Base-by-base conservation (phyloP, 2,329 filamentous ascomycete genomes). In the Akanthomyces lecanii region DNA sequence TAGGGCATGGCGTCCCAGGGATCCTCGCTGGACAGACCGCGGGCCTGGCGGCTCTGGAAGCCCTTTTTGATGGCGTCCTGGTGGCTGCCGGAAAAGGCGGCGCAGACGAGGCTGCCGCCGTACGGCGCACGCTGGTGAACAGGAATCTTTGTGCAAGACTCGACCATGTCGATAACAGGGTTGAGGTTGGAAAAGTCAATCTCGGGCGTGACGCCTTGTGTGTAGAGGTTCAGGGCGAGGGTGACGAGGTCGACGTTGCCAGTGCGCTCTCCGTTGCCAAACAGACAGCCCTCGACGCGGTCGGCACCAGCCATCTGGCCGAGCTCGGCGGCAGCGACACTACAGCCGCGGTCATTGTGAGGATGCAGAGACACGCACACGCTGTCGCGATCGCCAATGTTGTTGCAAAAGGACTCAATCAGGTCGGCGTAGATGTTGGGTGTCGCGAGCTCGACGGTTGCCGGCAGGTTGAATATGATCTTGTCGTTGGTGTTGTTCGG, bases 61-160 rank as follows among this genome's bases (percentile, higher is more conserved):
- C 89, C 89, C 81, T 97, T 97, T 78, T 96, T 96, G 69, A 97
- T 97, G 59, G 94, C 94, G 72, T 98, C 93, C 77, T 98, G 93
- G 75, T 98, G 94, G 30, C 88, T 92, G 61, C 94, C 93, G 67
- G 88, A 92, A 78, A 97, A 97, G 28, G 93, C 92, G 73, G 89
- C 95, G 30, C 94, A 89, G n/a, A 97, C 92, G 67, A 97, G 84
- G 70, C 91, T 90, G 33, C 93, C 94, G 59, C 90, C 93, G 71
- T 98, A 98, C 0, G 94, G 94, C 65, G 91, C 91, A 67, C 94
- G 87, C 58, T 90, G 89, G 72, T 97, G 93, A 5, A 97, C 86
- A 7, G 94, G 92, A 65, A 97, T 97, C 82, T 97, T 97, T 78
- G 91, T 98, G 80, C 90, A 93, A 66, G 88, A 85, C 78, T 98